Conservation (phyloP, 129 eudicot genomes). For the Heracleum sosnowskyi region DNA sequence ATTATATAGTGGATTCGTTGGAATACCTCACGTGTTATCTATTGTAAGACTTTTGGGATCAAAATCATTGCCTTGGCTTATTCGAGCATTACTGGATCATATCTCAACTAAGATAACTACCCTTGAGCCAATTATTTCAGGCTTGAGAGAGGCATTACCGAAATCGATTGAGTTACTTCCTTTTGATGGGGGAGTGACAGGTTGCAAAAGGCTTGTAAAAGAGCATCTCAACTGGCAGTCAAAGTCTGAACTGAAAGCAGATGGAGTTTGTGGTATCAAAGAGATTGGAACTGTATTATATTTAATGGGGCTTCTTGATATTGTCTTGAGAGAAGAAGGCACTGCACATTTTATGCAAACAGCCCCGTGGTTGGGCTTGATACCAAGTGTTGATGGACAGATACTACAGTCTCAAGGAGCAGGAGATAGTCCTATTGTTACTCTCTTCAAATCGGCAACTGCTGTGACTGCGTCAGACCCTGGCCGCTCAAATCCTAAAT, state of each 20-base stretch:
- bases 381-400: slow-evolving; percentile 90
- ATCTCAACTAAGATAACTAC: slow-evolving; percentile 86
- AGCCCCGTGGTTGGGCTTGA: slow-evolving; percentile 92
- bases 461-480: slow-evolving; percentile 52
- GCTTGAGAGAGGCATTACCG: slow-evolving; percentile 90
- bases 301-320: slow-evolving; percentile 94
- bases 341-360: slow-evolving; percentile 87
- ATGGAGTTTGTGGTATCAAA: slow-evolving; percentile 81
- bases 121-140: slow-evolving; percentile 82
- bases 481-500: slow-evolving; percentile 54
- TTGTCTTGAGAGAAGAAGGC: slow-evolving; percentile 91
- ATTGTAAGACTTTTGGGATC: slow-evolving; percentile 81
- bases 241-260: slow-evolving; percentile 79
- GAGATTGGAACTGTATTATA: slow-evolving; percentile 94
- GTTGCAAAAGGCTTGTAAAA: slow-evolving; percentile 72
- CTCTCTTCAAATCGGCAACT: slow-evolving; percentile 76
- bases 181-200: slow-evolving; percentile 92
- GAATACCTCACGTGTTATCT: slow-evolving; percentile 87
- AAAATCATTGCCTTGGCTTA: slow-evolving; percentile 97
- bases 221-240: slow-evolving; percentile 93
- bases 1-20: slow-evolving; percentile 88
- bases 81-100: slow-evolving; percentile 88
- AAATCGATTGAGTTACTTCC: slow-evolving; percentile 89
- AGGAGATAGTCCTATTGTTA: slow-evolving; percentile 76
- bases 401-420: slow-evolving; percentile 62